These are phyloP conservation scores for Metarhizium guizhouense DNA, from an alignment of 2,329 filamentous ascomycete genomes.

Conservation along the genomic window DNA sequence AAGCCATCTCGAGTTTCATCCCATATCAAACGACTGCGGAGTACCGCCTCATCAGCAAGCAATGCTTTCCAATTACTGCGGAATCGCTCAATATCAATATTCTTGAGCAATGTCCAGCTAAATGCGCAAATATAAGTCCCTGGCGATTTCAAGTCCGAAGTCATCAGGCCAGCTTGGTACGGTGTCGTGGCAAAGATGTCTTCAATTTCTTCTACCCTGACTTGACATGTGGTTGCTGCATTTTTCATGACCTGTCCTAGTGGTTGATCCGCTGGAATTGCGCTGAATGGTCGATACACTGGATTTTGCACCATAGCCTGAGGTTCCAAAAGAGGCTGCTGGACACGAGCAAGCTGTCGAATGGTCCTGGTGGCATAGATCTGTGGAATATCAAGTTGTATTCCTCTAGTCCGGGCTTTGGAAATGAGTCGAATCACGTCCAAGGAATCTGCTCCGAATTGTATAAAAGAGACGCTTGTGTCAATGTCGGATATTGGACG, in stretches of 20 bases:
- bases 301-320: no score
- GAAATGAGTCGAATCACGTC: not conserved
- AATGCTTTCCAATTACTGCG: not conserved
- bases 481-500: not conserved
- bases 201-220: not conserved
- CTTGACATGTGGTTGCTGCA: no score
- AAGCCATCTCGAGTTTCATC: not conserved
- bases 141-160: not conserved
- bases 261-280: no score
- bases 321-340: no score
- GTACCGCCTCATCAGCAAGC: not conserved
- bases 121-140: not conserved
- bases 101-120: not conserved
- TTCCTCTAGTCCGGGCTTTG: not conserved
- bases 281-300: no score
- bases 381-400: not conserved
- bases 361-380: not conserved
- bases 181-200: not conserved
- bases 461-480: not conserved
- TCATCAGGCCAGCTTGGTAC: not conserved
- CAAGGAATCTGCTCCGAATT: not conserved
- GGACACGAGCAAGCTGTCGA: no score
- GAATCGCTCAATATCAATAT: not conserved
- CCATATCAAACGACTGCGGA: not conserved
- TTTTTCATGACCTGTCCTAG: no score